Conservation (phyloP, 805 yeast species). For the Yarrowia sp. region DNA sequence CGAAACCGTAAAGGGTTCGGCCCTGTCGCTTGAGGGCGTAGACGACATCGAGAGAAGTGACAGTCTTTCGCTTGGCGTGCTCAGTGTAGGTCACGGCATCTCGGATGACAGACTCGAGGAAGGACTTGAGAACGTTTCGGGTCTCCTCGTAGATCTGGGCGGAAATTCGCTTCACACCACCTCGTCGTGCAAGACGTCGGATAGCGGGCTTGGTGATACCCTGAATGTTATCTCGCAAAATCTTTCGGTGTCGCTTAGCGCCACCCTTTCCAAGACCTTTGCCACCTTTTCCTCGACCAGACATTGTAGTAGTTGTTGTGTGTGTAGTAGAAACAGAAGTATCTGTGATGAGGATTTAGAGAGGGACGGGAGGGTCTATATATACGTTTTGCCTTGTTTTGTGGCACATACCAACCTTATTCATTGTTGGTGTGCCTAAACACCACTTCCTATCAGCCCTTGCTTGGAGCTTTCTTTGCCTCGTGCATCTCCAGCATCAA, state of each 20-base stretch:
- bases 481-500: no score
- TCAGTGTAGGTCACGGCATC: constrained; percentile 99
- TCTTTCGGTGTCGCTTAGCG: constrained; percentile 99
- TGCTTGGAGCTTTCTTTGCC: neutral
- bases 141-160: constrained; percentile 98
- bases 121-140: constrained; percentile 92
- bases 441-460: neutral
- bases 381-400: neutral
- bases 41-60: constrained; percentile 96
- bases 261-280: constrained; percentile 99
- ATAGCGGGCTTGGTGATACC: constrained; percentile 99
- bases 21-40: constrained; percentile 99
- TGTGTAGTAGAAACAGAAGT: constrained; percentile 27
- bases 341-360: constrained; percentile 9
- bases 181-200: constrained; percentile 99
- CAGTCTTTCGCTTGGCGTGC: constrained; percentile 99
- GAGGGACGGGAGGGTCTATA: neutral
- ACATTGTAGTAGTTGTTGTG: constrained; percentile 60
- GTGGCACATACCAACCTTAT: constrained; percentile 3
- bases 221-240: constrained; percentile 98
- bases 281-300: constrained; percentile 99
- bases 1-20: constrained; percentile 99
- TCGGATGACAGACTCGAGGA: constrained; percentile 96
- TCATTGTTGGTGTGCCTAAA: neutral
- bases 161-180: constrained; percentile 99